Evolutionary conservation across 2,329 filamentous ascomycete species (phyloP).

Genomic region (Fusarium sp.): DNA sequence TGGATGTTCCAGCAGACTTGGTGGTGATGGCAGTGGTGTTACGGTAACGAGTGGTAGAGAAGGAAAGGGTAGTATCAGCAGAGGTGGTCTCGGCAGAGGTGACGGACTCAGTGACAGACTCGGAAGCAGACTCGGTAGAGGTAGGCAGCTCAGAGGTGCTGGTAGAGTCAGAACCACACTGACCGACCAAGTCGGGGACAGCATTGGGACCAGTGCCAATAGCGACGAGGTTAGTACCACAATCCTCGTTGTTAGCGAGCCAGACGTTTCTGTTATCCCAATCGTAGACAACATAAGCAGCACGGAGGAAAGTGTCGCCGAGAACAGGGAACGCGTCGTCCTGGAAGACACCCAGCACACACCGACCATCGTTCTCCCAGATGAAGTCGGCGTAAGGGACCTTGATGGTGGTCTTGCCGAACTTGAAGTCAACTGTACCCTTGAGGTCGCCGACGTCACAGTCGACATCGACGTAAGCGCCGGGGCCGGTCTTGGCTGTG

Average conservation of each 20-base stretch:
- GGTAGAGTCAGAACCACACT: conserved; percentile 48
- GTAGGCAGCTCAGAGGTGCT: conserved; percentile 27
- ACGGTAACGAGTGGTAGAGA: conserved; percentile 31
- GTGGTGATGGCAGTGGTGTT: conserved; percentile 39
- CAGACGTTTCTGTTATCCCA: conserved; percentile 59
- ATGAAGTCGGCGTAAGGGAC: conserved; percentile 65
- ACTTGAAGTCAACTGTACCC: conserved; percentile 64
- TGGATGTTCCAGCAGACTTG: conserved; percentile 4
- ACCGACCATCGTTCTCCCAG: conserved; percentile 53
- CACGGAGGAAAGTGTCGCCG: conserved; percentile 62
- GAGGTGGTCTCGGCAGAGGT: conserved; percentile 19
- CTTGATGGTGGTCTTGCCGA: conserved; percentile 61
- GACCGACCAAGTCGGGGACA: conserved; percentile 53
- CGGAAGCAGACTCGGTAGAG: conserved; percentile 32
- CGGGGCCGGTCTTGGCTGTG: conserved; percentile 60
- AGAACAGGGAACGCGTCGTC: conserved; percentile 60
- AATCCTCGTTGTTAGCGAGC: conserved; percentile 57
- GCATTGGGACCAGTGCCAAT: conserved; percentile 59
- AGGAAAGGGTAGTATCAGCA: conserved; percentile 28
- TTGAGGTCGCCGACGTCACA: conserved; percentile 55
- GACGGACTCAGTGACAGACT: conserved; percentile 14
- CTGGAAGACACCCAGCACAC: conserved; percentile 63
- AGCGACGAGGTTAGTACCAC: conserved; percentile 56
- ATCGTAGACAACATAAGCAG: conserved; percentile 62
- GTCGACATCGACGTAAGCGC: conserved; percentile 64